Percentiles rank a stretch among this genome's conserved stretches.
Conservation (phyloP, 139 green algal species). For the Chlorella sorokiniana region DNA sequence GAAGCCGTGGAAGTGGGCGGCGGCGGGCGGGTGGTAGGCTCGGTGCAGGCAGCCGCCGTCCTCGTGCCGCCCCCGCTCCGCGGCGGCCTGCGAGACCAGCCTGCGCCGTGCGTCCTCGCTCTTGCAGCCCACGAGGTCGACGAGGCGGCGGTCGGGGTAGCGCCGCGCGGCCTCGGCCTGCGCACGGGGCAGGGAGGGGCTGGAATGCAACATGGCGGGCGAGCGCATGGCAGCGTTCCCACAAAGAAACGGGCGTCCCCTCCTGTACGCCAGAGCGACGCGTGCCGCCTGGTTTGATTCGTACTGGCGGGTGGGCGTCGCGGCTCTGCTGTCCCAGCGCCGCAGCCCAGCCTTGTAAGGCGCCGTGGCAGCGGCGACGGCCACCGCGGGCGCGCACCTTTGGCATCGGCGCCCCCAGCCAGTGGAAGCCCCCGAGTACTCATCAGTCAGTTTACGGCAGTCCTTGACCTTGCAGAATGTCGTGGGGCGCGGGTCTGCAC, state of each 20-base stretch:
- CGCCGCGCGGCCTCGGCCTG: background rate
- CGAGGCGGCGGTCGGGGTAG: constrained; percentile 1
- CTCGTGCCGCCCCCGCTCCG: background rate
- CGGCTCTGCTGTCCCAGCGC: too few species aligned
- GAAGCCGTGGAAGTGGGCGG: constrained; percentile 9
- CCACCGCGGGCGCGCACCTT: background rate
- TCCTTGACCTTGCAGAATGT: background rate
- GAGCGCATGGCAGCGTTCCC: background rate
- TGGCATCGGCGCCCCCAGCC: constrained; percentile 11
- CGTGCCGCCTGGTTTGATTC: too few species aligned
- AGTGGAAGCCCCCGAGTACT: background rate
- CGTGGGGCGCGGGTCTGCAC: background rate
- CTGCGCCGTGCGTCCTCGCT: background rate
- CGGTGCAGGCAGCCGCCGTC: too few species aligned
- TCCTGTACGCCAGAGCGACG: too few species aligned
- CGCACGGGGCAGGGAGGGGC: too few species aligned
- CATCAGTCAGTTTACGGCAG: background rate
- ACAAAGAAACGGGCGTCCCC: too few species aligned
- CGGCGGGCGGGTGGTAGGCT: background rate
- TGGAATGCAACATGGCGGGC: background rate
- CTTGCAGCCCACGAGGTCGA: background rate
- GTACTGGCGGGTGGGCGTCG: too few species aligned
- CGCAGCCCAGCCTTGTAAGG: too few species aligned
- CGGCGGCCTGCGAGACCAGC: background rate
- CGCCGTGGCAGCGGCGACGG: too few species aligned